phyloP scores from a whole-genome alignment of 2,329 filamentous ascomycete species.

The Gliomastix tumulicola region DNA sequence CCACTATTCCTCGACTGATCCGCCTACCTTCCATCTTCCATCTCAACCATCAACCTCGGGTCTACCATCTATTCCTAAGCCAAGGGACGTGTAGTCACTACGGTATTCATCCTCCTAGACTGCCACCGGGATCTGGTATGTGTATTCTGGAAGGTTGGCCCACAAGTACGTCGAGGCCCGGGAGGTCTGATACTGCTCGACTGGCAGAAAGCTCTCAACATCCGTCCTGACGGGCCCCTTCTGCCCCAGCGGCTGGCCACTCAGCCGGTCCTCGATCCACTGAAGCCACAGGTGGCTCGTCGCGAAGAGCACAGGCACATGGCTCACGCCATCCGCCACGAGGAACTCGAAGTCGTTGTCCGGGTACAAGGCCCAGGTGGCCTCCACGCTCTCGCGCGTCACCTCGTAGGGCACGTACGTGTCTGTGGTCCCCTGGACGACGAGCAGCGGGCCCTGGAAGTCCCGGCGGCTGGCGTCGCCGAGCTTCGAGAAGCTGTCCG shows the following conservation, averaged over 20 bases:
- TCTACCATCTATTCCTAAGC: no score
- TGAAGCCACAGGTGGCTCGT: constrained; percentile 9
- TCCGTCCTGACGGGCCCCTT: constrained; percentile 4
- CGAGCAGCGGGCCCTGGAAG: constrained; percentile 24
- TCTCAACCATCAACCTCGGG: no score
- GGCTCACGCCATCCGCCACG: constrained; percentile 4
- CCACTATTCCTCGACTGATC: no score
- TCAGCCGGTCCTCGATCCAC: constrained; percentile 12
- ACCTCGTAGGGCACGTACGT: constrained; percentile 5
- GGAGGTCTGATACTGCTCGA: no score
- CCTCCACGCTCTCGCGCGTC: constrained; percentile 5
- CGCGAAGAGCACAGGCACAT: constrained; percentile 7
- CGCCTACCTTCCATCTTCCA: no score
- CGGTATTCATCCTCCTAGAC: background rate
- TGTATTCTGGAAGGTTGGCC: no score
- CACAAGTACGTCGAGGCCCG: no score
- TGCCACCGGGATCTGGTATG: no score
- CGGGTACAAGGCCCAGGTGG: constrained; percentile 7
- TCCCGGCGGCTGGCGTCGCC: constrained; percentile 15
- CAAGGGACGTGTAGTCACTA: no score
- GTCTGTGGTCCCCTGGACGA: constrained; percentile 23
- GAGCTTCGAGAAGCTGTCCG: background rate
- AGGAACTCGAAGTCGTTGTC: constrained; percentile 9
- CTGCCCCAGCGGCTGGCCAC: constrained; percentile 1
- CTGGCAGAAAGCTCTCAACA: no score